These are phyloP conservation scores for Aquilaria yunnanensis DNA, from an alignment of 345 rosid species.

Conservation along the genomic window DNA sequence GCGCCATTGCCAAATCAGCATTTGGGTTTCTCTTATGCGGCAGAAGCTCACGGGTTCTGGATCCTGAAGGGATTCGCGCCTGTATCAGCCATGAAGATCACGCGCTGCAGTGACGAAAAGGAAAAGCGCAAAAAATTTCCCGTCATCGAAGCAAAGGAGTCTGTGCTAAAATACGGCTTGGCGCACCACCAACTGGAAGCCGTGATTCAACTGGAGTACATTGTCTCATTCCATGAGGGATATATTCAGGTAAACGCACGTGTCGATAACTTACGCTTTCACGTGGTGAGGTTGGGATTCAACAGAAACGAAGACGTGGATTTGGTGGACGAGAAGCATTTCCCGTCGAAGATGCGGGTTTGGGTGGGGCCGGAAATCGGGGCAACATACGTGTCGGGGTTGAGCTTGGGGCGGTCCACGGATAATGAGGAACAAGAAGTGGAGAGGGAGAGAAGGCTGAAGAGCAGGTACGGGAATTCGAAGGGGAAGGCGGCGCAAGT, in stretches of 20 bases:
- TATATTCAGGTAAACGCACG: constrained; percentile 57
- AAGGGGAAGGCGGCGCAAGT: constrained; percentile 26
- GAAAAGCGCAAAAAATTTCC: constrained; percentile 25
- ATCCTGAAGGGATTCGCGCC: constrained; percentile 64
- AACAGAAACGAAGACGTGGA: constrained; percentile 25
- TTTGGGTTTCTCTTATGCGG: constrained; percentile 53
- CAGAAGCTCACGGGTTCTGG: constrained; percentile 84
- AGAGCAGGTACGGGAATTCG: constrained; percentile 33
- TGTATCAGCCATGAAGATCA: constrained; percentile 45
- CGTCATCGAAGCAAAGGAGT: constrained; percentile 40
- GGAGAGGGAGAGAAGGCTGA: constrained; percentile 32
- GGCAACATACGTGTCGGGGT: constrained; percentile 55
- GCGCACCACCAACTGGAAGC: constrained; percentile 85
- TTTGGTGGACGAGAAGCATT: constrained; percentile 45
- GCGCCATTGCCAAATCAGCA: constrained; percentile 24
- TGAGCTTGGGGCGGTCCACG: constrained; percentile 75
- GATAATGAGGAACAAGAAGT: constrained; percentile 43
- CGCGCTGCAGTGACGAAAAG: constrained; percentile 19
- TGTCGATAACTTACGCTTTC: constrained; percentile 75
- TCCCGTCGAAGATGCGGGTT: constrained; percentile 51
- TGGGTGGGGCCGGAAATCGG: constrained; percentile 91
- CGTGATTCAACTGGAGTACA: constrained; percentile 60
- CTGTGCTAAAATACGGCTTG: constrained; percentile 64
- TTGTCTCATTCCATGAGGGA: constrained; percentile 46
- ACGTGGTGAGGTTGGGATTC: constrained; percentile 57